phyloP scores from a whole-genome alignment of 139 green algal genomes.

The Chlorella sp. region DNA sequence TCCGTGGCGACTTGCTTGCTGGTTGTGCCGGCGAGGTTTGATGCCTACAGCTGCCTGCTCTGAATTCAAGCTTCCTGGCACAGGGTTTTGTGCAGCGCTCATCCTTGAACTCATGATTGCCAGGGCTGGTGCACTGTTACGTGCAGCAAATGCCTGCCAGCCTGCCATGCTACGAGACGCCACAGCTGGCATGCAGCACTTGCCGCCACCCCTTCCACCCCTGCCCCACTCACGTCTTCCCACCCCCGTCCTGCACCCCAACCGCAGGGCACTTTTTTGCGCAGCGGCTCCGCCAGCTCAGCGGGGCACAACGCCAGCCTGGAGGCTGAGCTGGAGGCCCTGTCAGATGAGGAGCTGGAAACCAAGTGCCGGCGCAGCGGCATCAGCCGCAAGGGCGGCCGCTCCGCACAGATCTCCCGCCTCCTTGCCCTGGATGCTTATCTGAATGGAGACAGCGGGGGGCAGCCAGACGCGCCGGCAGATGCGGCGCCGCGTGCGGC shows the following conservation, averaged over 20 bases:
- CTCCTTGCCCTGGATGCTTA: constrained; percentile 66
- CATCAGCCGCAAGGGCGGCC: constrained; percentile 63
- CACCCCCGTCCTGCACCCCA: background rate
- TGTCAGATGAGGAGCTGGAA: constrained; percentile 74
- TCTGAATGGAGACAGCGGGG: constrained; percentile 44
- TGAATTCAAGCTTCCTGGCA: no score
- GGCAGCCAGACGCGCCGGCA: background rate
- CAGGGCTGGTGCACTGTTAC: no score
- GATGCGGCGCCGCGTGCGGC: constrained; percentile 14
- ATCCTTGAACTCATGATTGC: no score
- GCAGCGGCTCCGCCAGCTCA: constrained; percentile 11
- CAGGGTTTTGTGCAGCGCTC: no score
- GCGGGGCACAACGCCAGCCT: constrained; percentile 36
- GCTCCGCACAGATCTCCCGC: constrained; percentile 38
- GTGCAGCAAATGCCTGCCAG: no score
- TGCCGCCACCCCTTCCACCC: background rate
- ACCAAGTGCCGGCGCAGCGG: constrained; percentile 65
- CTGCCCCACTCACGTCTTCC: background rate
- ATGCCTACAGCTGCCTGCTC: no score
- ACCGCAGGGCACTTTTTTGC: constrained; percentile 71
- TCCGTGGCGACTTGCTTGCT: no score
- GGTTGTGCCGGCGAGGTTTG: no score
- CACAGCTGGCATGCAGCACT: background rate
- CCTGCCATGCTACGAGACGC: background rate
- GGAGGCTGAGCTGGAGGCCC: constrained; percentile 60